These are phyloP conservation scores for Nephelium lappaceum DNA, from an alignment of 345 rosid genomes.

Conservation along the genomic window DNA sequence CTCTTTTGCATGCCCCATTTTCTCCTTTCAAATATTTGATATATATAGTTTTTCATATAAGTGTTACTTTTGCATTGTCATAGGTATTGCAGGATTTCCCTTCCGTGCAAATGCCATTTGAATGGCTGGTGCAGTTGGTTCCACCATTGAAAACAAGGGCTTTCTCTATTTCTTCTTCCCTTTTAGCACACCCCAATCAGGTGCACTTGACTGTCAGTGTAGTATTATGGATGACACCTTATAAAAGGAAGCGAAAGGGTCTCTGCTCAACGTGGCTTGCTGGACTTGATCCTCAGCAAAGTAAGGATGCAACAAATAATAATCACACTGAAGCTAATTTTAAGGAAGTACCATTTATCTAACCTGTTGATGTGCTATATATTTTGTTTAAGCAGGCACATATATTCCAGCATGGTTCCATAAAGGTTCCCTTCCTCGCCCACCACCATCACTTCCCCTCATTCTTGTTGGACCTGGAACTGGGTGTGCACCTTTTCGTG, in stretches of 20 bases:
- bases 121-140: conserved; percentile 92
- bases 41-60: not conserved
- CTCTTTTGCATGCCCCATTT: not conserved
- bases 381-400: conserved; percentile 40
- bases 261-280: conserved; percentile 95
- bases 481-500: conserved; percentile 97
- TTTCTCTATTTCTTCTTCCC: conserved; percentile 91
- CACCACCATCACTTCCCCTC: conserved; percentile 71
- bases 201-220: conserved; percentile 84
- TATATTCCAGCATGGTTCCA: conserved; percentile 78
- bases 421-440: conserved; percentile 79
- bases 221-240: conserved; percentile 88
- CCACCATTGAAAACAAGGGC: conserved; percentile 84
- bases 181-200: conserved; percentile 74
- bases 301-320: conserved; percentile 33
- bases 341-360: not conserved
- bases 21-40: not conserved
- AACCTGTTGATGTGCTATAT: not conserved
- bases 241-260: conserved; percentile 70
- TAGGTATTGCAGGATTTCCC: conserved; percentile 95
- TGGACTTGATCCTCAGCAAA: conserved; percentile 64
- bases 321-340: conserved; percentile 2
- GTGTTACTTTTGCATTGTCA: not conserved
- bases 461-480: conserved; percentile 93
- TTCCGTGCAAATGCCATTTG: conserved; percentile 88